A percentile compares a stretch with the other conserved stretches of the same genome.
Conservation (phyloP, 2,329 filamentous ascomycete genomes). For the Aspergillus caelatus region DNA sequence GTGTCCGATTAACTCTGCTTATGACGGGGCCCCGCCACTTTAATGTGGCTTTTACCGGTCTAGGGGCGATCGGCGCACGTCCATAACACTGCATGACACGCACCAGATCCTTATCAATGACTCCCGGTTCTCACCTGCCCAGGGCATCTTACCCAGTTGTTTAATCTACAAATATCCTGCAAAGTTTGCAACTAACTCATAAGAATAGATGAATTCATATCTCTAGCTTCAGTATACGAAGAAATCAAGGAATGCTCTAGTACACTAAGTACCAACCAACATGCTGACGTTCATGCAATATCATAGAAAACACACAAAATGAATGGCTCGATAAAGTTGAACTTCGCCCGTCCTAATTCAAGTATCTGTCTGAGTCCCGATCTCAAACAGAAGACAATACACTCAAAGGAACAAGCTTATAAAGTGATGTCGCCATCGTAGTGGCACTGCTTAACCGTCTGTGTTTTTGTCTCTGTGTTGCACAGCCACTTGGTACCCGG, state of each 20-base stretch:
- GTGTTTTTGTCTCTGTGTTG: neutral
- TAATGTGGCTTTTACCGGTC: neutral
- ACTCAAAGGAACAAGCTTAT: neutral
- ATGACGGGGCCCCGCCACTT: neutral
- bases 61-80: neutral
- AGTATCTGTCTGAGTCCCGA: neutral
- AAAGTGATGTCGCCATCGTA: neutral
- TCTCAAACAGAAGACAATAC: neutral
- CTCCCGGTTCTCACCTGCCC: too few species aligned
- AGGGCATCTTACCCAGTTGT: too few species aligned
- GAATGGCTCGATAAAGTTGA: neutral
- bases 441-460: neutral
- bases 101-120: neutral
- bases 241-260: neutral
- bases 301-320: neutral
- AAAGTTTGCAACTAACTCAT: too few species aligned
- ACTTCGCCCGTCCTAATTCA: neutral
- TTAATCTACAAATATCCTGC: too few species aligned
- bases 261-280: neutral
- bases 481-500: neutral
- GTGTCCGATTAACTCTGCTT: neutral
- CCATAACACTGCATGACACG: neutral
- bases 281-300: neutral
- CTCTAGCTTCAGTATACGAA: neutral
- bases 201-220: neutral